These are phyloP conservation scores for Ophiostoma tasmaniense DNA, from an alignment of 2,329 filamentous ascomycete species.

Conservation along the genomic window DNA sequence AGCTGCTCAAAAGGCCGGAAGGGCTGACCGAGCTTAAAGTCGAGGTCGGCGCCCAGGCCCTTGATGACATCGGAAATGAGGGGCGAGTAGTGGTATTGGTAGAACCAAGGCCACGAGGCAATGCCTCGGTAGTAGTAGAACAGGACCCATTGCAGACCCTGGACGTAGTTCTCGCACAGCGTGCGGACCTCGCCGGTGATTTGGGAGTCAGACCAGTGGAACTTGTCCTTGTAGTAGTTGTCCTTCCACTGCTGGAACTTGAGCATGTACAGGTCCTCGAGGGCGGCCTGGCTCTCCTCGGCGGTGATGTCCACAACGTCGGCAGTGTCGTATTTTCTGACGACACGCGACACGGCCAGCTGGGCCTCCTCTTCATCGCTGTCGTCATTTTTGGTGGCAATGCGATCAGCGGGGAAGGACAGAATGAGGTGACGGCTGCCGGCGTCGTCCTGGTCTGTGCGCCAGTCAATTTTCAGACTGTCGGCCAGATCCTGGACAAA, in stretches of 20 bases:
- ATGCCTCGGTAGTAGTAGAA: constrained; percentile 98
- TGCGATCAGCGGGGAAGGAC: constrained; percentile 37
- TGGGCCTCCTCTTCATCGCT: constrained; percentile 76
- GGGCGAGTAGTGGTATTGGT: constrained; percentile 90
- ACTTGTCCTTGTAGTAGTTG: constrained; percentile 84
- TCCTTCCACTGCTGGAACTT: constrained; percentile 93
- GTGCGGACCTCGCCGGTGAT: constrained; percentile 66
- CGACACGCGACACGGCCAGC: constrained; percentile 73
- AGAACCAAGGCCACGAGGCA: constrained; percentile 98
- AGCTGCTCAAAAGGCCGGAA: constrained; percentile 94
- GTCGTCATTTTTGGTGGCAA: constrained; percentile 29
- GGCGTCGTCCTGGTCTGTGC: constrained; percentile 48
- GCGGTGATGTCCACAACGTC: constrained; percentile 70
- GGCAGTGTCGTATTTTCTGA: constrained; percentile 86
- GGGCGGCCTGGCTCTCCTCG: constrained; percentile 68
- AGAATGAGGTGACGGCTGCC: constrained; percentile 46
- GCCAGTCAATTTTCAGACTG: constrained; percentile 48
- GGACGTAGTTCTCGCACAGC: constrained; percentile 91
- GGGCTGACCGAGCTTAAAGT: constrained; percentile 89
- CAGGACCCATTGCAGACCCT: constrained; percentile 94
- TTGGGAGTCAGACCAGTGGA: constrained; percentile 73
- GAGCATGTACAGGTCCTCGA: constrained; percentile 77
- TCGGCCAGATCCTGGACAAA: constrained; percentile 84
- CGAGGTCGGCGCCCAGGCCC: constrained; percentile 75
- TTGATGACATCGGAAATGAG: constrained; percentile 88